A percentile compares a stretch with the other conserved stretches of the same genome.
Conservation (phyloP, 495 filamentous ascomycete genomes). For the Tuber magnatum region DNA sequence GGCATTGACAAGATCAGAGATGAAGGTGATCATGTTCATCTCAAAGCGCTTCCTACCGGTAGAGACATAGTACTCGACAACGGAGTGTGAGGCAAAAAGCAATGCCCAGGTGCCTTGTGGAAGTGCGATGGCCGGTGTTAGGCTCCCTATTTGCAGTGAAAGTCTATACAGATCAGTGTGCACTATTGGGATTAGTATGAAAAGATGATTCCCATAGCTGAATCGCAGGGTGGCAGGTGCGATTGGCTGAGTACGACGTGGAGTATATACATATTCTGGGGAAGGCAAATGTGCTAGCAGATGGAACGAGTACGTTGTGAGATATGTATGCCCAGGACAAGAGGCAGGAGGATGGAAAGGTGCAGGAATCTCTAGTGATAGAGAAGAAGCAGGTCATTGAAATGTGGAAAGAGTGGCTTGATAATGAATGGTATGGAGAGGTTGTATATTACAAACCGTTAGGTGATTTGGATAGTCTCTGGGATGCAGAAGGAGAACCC, state of each 20-base stretch:
- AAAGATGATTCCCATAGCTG: background rate
- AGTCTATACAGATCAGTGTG: conserved; percentile 10
- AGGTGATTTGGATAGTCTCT: too few relatives aligned
- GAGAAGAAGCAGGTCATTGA: too few relatives aligned
- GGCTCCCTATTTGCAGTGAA: background rate
- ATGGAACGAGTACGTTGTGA: conserved; percentile 3
- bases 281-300: background rate
- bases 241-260: too few relatives aligned
- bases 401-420: too few relatives aligned
- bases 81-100: conserved; percentile 1
- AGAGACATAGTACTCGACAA: conserved; percentile 3
- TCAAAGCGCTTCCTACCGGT: conserved; percentile 4
- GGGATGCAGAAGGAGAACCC: too few relatives aligned
- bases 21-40: conserved; percentile 8
- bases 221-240: conserved; percentile 5
- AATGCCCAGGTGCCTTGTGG: conserved; percentile 1
- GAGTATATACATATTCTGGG: background rate
- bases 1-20: background rate
- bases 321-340: too few relatives aligned
- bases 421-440: too few relatives aligned
- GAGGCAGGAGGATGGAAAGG: too few relatives aligned
- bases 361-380: too few relatives aligned
- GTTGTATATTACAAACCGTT: too few relatives aligned
- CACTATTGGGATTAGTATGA: background rate
- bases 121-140: conserved; percentile 4